phyloP scores from a whole-genome alignment of 1,139 yeast species.

The Debaryomycetaceae sp. region DNA sequence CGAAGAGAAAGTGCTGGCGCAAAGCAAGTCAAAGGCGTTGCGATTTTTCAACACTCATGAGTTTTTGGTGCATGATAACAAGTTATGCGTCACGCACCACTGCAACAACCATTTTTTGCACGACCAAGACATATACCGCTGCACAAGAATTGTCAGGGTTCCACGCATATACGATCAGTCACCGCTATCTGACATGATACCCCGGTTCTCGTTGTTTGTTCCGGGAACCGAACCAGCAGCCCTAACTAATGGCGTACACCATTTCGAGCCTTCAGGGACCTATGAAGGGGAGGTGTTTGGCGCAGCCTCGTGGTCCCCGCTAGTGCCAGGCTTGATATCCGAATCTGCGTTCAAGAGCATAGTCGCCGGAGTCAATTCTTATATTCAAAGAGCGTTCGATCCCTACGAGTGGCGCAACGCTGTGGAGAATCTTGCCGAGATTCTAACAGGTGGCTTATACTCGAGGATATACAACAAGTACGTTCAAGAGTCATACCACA shows the following conservation, averaged over 20 bases:
- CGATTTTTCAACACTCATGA: conserved; percentile 61
- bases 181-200: conserved; percentile 27
- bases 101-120: conserved; percentile 38
- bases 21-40: conserved; percentile 6
- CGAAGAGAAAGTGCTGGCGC: neutral
- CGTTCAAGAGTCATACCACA: conserved; percentile 13
- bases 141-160: conserved; percentile 51
- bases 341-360: conserved; percentile 28
- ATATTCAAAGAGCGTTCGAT: conserved; percentile 29
- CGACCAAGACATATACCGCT: conserved; percentile 15
- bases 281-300: conserved; percentile 38
- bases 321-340: conserved; percentile 28
- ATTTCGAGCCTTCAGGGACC: conserved; percentile 26
- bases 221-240: conserved; percentile 73
- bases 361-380: conserved; percentile 33
- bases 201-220: conserved; percentile 44
- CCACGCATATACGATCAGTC: conserved; percentile 38
- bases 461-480: conserved; percentile 11
- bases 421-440: conserved; percentile 32
- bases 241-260: conserved; percentile 3
- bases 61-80: conserved; percentile 19
- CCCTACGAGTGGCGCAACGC: conserved; percentile 25
- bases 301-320: conserved; percentile 41
- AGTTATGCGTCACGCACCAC: conserved; percentile 48
- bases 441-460: conserved; percentile 31